Base-by-base conservation (phyloP, 805 yeast genomes). In the Kregervanrija pseudodelftensis region DNA sequence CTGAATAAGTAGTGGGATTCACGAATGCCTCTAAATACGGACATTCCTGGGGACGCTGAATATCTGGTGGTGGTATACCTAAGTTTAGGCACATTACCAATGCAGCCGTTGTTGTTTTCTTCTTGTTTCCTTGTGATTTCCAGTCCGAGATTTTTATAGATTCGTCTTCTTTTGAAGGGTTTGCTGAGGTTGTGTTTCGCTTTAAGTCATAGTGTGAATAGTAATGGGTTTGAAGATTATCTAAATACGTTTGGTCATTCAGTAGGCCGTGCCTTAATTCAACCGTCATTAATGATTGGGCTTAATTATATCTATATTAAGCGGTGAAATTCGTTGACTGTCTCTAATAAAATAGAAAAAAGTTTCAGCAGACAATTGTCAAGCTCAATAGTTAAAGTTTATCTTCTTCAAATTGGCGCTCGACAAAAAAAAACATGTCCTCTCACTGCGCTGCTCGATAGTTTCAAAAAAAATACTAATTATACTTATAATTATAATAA, bases 41-140 rank as follows among this genome's bases (percentile, higher is more conserved):
- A 56, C 95, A 85, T 1, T 96, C 97, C 49, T 85, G 88, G 0
- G 97, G 88, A 60, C 89, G 87, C 59, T 86, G 79, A 28, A 90
- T 80, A 64, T 93, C 99, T 1, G 99, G 99, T 2, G 99, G 99
- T 54, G 91, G 98, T 1, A 93, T 96, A 8, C 98, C 97, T 22
- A 91, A 65, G 59, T 93, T 93, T 34, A 93, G 69, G 63, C 99
- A 93, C 40, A 93, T 68, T 41, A 93, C 89, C 8, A 93, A 69
- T 12, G 96, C 97, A 0, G 97, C 99, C 44, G 86, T 82, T 11
- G 90, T 88, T 1, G 99, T 93, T 59, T 90, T 85, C 58, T 85
- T 95, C 37, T 96, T 77, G 53, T 89, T 96, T 49, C 83, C 80
- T 74, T 88, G 85, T 30, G 82, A 76, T 52, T 95, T 85, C 99